phyloP scores from a whole-genome alignment of 2,329 filamentous ascomycete species.

The Pyrenophora graminea region DNA sequence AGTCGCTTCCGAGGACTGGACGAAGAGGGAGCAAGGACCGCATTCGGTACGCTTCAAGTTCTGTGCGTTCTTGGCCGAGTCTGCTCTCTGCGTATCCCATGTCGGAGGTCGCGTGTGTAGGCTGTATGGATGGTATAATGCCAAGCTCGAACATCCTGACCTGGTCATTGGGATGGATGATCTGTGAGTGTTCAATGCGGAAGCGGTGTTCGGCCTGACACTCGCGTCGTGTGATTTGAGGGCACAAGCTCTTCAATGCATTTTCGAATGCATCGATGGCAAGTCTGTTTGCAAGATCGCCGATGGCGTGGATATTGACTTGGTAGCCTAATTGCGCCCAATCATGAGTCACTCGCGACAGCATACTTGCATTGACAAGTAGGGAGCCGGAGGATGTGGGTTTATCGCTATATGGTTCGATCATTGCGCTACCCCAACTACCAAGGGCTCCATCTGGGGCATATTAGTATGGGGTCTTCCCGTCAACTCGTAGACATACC shows the following conservation, averaged over 20 bases:
- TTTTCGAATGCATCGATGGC: conserved; percentile 66
- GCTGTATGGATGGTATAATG: conserved; percentile 71
- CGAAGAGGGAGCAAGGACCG: conserved; percentile 59
- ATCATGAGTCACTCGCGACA: conserved; percentile 58
- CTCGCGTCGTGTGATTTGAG: conserved; percentile 39
- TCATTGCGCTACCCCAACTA: conserved; percentile 71
- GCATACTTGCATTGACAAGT: conserved; percentile 65
- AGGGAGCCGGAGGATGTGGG: conserved; percentile 66
- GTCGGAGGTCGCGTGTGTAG: conserved; percentile 73
- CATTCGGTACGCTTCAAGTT: conserved; percentile 68
- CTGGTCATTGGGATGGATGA: conserved; percentile 69
- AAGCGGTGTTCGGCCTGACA: conserved; percentile 64
- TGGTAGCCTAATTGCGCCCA: conserved; percentile 68
- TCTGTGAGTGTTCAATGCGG: conserved; percentile 73
- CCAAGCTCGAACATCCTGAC: conserved; percentile 61
- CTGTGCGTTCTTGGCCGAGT: conserved; percentile 61
- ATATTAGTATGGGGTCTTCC: conserved; percentile 14
- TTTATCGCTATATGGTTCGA: conserved; percentile 71
- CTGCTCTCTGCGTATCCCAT: conserved; percentile 68
- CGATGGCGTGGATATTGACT: conserved; percentile 74
- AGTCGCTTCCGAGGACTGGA: conserved; percentile 69
- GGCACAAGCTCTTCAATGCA: conserved; percentile 61
- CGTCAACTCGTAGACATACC: conserved; percentile 49
- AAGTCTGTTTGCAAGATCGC: conserved; percentile 68
- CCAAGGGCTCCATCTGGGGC: conserved; percentile 67